Conservation (phyloP, 345 rosid genomes). For the Gossypium mustelinum region DNA sequence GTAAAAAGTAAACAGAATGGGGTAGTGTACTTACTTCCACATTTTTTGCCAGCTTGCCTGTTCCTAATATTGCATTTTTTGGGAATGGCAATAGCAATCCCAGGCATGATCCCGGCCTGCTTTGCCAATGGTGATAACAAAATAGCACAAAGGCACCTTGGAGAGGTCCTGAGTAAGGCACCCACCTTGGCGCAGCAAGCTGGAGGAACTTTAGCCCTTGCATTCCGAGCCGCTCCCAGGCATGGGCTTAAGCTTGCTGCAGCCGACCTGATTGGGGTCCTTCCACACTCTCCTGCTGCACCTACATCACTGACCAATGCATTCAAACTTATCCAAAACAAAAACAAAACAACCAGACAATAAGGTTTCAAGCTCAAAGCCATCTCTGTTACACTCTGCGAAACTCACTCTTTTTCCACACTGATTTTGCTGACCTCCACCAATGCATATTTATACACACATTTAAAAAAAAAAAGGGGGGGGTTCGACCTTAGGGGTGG, state of each 20-base stretch:
- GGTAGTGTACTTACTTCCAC: constrained; percentile 56
- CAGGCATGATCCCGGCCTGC: constrained; percentile 72
- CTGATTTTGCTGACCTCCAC: neutral
- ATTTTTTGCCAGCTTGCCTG: constrained; percentile 66
- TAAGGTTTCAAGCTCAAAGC: constrained; percentile 7
- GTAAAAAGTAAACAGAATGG: neutral
- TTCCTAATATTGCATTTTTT: constrained; percentile 78
- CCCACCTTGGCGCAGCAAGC: constrained; percentile 67
- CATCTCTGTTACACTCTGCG: neutral
- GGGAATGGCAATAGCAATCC: constrained; percentile 66
- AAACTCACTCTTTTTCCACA: neutral
- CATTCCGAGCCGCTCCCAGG: constrained; percentile 47
- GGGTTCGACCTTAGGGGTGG: neutral
- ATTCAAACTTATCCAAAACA: constrained; percentile 28
- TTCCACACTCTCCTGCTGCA: constrained; percentile 73
- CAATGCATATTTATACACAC: neutral
- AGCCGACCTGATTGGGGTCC: constrained; percentile 53
- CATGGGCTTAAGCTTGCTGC: constrained; percentile 79
- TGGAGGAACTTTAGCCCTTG: constrained; percentile 46
- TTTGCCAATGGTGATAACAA: constrained; percentile 75
- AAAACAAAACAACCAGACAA: constrained; percentile 6
- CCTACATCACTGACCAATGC: constrained; percentile 14
- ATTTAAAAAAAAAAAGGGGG: neutral
- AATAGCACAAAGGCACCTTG: constrained; percentile 73
- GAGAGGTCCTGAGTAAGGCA: constrained; percentile 57